phyloP scores from a whole-genome alignment of 2,329 filamentous ascomycete genomes.

The Pyricularia sp. region DNA sequence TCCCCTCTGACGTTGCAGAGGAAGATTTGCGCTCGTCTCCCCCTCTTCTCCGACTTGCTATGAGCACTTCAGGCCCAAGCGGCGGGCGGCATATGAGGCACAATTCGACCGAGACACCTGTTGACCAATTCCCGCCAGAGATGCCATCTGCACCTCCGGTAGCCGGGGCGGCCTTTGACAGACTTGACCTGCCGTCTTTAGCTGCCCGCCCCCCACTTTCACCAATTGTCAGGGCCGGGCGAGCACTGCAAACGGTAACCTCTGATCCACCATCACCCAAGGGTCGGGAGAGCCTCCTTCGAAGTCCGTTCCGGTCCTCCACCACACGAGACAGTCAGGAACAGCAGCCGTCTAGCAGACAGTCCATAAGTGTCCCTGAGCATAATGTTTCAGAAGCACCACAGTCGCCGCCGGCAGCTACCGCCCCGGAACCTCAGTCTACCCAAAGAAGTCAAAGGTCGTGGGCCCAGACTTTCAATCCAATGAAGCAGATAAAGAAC shows the following conservation, averaged over 20 bases:
- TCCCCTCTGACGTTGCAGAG: not conserved
- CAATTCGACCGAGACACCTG: not conserved
- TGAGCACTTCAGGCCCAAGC: not conserved
- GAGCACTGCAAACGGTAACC: constrained; percentile 43
- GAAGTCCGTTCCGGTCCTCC: constrained; percentile 40
- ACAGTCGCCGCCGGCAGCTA: constrained; percentile 1
- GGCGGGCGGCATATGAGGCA: not conserved
- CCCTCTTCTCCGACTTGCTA: not conserved
- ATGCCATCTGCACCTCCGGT: not conserved
- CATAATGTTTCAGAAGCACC: not conserved
- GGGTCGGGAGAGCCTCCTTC: constrained; percentile 33
- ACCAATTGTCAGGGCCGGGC: constrained; percentile 44
- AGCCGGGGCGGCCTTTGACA: constrained; percentile 5
- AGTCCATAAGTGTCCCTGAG: not conserved
- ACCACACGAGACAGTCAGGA: constrained; percentile 17
- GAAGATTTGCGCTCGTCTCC: constrained; percentile 4
- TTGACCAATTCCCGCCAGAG: not conserved
- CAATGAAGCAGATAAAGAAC: constrained; percentile 18
- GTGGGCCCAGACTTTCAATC: constrained; percentile 15
- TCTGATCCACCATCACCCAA: constrained; percentile 46
- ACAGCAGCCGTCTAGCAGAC: constrained; percentile 8
- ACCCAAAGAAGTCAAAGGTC: constrained; percentile 9
- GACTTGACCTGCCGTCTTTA: constrained; percentile 15
- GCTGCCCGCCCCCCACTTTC: constrained; percentile 33
- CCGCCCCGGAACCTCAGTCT: constrained; percentile 2